phyloP scores from a whole-genome alignment of 176 grass and related monocot genomes.

The Musa troglodytarum region DNA sequence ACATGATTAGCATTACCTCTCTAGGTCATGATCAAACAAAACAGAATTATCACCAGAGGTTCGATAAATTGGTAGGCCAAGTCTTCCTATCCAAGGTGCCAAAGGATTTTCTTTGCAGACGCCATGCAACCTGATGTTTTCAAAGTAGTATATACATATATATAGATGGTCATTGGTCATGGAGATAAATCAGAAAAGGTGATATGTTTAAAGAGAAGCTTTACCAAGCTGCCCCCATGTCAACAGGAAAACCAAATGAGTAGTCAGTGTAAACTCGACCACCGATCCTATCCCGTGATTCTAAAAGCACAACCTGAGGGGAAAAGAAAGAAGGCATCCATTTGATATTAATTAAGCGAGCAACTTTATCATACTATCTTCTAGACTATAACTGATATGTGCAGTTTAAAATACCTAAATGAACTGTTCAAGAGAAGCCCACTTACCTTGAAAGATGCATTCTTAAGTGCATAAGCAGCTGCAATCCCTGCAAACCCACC shows the following conservation, averaged over 20 bases:
- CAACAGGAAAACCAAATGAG: constrained; percentile 94
- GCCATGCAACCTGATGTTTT: constrained; percentile 71
- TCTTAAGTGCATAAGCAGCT: constrained; percentile 79
- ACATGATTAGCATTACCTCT: constrained; percentile 45
- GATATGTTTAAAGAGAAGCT: constrained; percentile 18
- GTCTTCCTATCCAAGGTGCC: constrained; percentile 83
- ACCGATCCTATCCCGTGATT: constrained; percentile 94
- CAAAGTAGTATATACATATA: not conserved
- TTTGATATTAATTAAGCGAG: constrained; percentile 19
- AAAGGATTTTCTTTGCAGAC: constrained; percentile 96
- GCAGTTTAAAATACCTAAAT: constrained; percentile 15
- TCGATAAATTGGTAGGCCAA: constrained; percentile 88
- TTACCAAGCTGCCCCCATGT: constrained; percentile 95
- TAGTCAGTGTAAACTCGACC: constrained; percentile 89
- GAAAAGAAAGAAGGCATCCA: constrained; percentile 10
- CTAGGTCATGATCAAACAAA: constrained; percentile 91
- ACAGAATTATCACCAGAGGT: constrained; percentile 94
- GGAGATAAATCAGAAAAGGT: not conserved
- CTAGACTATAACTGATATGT: not conserved
- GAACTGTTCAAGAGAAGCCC: not conserved
- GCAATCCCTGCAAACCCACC: constrained; percentile 94
- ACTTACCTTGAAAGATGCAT: constrained; percentile 78
- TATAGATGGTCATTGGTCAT: not conserved
- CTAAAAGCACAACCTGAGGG: constrained; percentile 73
- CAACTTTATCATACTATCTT: not conserved